A percentile compares a stretch with the other conserved stretches of the same genome.
phyloP scores from a whole-genome alignment of 78 protist species.

The Protostelium mycophagum region DNA sequence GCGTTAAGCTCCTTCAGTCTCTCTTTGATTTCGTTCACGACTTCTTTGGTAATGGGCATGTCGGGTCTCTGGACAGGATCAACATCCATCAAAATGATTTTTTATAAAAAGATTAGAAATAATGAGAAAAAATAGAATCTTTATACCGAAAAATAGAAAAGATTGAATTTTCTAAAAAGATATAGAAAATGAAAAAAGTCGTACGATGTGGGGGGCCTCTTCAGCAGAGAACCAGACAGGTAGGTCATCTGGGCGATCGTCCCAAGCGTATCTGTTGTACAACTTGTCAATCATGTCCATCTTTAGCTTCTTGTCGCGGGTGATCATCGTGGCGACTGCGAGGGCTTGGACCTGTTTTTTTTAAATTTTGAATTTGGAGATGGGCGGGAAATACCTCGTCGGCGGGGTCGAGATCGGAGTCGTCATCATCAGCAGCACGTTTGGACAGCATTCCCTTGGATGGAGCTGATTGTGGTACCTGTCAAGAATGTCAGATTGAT shows the following conservation, averaged over 20 bases:
- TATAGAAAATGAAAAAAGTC: too few species aligned
- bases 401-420: not conserved
- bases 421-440: not conserved
- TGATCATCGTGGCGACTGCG: constrained; percentile 71
- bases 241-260: constrained; percentile 48
- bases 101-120: too few species aligned
- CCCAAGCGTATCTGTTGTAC: constrained; percentile 73
- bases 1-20: constrained; percentile 66
- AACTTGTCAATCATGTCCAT: constrained; percentile 66
- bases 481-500: too few species aligned
- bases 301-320: constrained; percentile 34
- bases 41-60: constrained; percentile 79
- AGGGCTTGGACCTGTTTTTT: constrained; percentile 23
- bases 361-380: too few species aligned
- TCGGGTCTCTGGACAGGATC: too few species aligned
- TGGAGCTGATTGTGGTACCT: too few species aligned
- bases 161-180: too few species aligned
- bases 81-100: too few species aligned
- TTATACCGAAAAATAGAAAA: too few species aligned
- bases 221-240: constrained; percentile 87
- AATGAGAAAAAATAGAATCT: too few species aligned
- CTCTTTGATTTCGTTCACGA: constrained; percentile 61
- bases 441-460: too few species aligned
- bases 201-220: constrained; percentile 53
- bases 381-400: not conserved